phyloP scores from a whole-genome alignment of 805 yeast genomes.

The Priceomyces fermenticarens region DNA sequence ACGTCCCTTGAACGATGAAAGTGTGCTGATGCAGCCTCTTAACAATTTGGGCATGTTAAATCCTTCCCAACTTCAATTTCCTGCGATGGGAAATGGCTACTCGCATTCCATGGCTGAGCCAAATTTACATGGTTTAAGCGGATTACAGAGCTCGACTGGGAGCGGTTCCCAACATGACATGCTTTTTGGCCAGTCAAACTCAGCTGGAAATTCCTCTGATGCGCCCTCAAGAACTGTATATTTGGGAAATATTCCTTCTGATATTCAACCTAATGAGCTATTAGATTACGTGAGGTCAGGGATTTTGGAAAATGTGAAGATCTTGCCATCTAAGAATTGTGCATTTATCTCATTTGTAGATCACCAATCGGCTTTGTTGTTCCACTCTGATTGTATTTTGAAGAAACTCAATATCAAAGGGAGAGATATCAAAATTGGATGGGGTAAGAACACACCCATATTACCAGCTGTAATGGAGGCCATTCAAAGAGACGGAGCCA shows the following conservation, averaged over 20 bases:
- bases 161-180: conserved; percentile 6
- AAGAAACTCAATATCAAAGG: conserved; percentile 78
- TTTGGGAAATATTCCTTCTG: conserved; percentile 83
- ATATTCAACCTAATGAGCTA: conserved; percentile 74
- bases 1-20: conserved; percentile 13
- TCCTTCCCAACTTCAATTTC: conserved; percentile 6
- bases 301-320: conserved; percentile 72
- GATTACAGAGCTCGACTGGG: conserved; percentile 3
- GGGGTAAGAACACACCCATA: conserved; percentile 83
- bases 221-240: conserved; percentile 86
- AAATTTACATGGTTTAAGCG: conserved; percentile 1
- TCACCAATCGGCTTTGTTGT: conserved; percentile 81
- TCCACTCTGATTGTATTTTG: conserved; percentile 90
- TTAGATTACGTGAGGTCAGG: conserved; percentile 92
- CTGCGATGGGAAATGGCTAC: conserved; percentile 3
- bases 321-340: conserved; percentile 82
- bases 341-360: conserved; percentile 89
- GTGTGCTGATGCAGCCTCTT: conserved; percentile 5
- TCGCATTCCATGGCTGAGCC: conserved; percentile 2
- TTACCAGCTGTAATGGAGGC: conserved; percentile 72
- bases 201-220: conserved; percentile 11
- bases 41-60: conserved; percentile 8
- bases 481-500: conserved; percentile 82
- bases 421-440: conserved; percentile 81
- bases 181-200: conserved; percentile 7